A percentile compares a stretch with the other conserved stretches of the same genome.
Evolutionary conservation across 257 asterid species (phyloP).

Genomic region (Plantago elongata): DNA sequence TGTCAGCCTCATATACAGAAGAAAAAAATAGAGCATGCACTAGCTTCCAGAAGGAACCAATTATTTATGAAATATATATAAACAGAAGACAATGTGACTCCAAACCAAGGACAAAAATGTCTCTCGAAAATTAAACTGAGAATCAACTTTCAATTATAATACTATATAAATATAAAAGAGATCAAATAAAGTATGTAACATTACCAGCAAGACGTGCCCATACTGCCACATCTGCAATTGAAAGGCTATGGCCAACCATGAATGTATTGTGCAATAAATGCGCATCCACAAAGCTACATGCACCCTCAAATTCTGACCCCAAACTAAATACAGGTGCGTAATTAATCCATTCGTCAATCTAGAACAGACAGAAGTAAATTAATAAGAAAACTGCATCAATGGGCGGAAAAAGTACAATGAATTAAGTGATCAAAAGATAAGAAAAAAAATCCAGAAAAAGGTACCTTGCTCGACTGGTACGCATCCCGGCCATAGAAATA

Average conservation of each 20-base stretch:
- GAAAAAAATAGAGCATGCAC: too few species aligned
- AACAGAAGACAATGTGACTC: not conserved
- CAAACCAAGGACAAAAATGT: not conserved
- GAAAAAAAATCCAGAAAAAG: not conserved
- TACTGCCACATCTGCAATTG: conserved; percentile 81
- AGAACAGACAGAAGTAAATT: conserved; percentile 11
- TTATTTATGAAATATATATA: not conserved
- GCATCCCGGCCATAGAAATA: conserved; percentile 50
- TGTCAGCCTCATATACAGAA: too few species aligned
- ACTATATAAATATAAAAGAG: not conserved
- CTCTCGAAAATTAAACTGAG: not conserved
- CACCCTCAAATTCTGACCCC: conserved; percentile 93
- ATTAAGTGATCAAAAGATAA: not conserved
- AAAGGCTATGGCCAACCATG: conserved; percentile 57
- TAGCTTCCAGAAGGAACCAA: not conserved
- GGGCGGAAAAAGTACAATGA: not conserved
- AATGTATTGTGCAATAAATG: conserved; percentile 58
- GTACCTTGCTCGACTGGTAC: conserved; percentile 57
- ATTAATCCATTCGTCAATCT: conserved; percentile 89
- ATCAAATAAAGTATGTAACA: not conserved
- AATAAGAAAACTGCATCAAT: not conserved
- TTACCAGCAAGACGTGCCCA: conserved; percentile 94
- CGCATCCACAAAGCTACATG: conserved; percentile 61
- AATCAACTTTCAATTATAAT: not conserved
- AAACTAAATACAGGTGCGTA: conserved; percentile 63